Evolutionary conservation across 2,329 filamentous ascomycete genomes (phyloP).

Genomic region (Neodidymelliopsis sp.): DNA sequence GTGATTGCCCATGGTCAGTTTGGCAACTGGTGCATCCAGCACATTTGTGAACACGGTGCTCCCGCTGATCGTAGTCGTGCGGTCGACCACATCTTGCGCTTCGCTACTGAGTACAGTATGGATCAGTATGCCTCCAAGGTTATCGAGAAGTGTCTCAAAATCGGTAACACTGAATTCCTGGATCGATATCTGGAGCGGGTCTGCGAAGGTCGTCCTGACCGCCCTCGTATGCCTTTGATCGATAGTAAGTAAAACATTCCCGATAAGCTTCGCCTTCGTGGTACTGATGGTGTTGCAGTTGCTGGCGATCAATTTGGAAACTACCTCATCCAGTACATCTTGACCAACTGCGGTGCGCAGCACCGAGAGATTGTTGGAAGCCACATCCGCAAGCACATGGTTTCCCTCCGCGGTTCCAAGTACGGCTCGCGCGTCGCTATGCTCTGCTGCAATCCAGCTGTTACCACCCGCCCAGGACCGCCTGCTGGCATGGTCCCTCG

Average conservation of each 20-base stretch:
- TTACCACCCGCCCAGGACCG: slow-evolving; percentile 86
- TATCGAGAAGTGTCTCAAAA: slow-evolving; percentile 98
- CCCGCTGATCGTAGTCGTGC: slow-evolving; percentile 91
- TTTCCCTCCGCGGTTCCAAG: slow-evolving; percentile 96
- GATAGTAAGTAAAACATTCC: slow-evolving; percentile 68
- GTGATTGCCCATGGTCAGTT: slow-evolving; percentile 97
- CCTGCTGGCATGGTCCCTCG: slow-evolving; percentile 66
- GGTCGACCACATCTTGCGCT: slow-evolving; percentile 92
- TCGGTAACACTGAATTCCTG: slow-evolving; percentile 88
- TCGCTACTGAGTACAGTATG: slow-evolving; percentile 95
- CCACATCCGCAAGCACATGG: slow-evolving; percentile 98
- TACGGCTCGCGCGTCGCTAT: slow-evolving; percentile 98
- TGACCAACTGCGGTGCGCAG: slow-evolving; percentile 84
- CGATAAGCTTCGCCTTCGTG: background rate
- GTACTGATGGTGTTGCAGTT: slow-evolving; percentile 57
- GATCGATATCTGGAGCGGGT: slow-evolving; percentile 92
- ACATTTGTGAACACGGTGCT: slow-evolving; percentile 96
- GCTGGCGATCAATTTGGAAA: slow-evolving; percentile 99
- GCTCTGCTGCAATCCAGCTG: slow-evolving; percentile 95
- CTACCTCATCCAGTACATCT: slow-evolving; percentile 96
- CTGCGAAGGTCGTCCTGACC: slow-evolving; percentile 87
- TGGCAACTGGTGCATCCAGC: slow-evolving; percentile 99
- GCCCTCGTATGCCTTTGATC: slow-evolving; percentile 94
- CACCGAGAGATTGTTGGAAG: slow-evolving; percentile 92
- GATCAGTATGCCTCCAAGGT: slow-evolving; percentile 99